Percentiles rank a stretch among this genome's conserved stretches.
Conservation (phyloP, 2,329 filamentous ascomycete species). For the Amauroascus niger region DNA sequence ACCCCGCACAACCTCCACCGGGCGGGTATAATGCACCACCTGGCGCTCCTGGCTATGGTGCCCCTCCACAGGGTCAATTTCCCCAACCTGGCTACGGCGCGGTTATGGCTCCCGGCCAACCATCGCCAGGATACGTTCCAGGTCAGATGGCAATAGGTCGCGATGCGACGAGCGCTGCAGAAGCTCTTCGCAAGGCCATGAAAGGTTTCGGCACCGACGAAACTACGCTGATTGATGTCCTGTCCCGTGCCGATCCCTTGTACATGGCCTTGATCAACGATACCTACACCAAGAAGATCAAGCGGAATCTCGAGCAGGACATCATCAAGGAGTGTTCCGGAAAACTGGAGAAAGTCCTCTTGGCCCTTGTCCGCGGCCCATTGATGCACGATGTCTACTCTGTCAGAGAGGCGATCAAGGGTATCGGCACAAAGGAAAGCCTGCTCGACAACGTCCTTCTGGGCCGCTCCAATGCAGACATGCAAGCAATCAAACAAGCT, state of each 20-base stretch:
- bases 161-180: conserved; percentile 55
- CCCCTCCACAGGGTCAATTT: conserved; percentile 10
- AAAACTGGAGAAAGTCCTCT: conserved; percentile 60
- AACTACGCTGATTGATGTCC: conserved; percentile 55
- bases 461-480: conserved; percentile 72
- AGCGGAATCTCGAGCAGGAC: conserved; percentile 60
- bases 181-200: conserved; percentile 65
- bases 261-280: conserved; percentile 57
- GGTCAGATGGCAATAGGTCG: conserved; percentile 50
- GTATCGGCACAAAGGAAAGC: conserved; percentile 74
- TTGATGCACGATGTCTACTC: conserved; percentile 64
- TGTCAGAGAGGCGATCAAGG: conserved; percentile 62
- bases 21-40: conserved; percentile 1
- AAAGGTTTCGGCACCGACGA: conserved; percentile 81
- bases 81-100: conserved; percentile 9
- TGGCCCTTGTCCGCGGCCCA: conserved; percentile 65
- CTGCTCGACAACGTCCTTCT: conserved; percentile 81
- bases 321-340: conserved; percentile 62
- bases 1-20: conserved; percentile 7
- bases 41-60: neutral
- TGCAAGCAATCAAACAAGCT: conserved; percentile 71
- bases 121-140: conserved; percentile 61
- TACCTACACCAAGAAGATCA: conserved; percentile 52
- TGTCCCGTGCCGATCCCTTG: conserved; percentile 61
- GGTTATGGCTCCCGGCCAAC: conserved; percentile 41